Conservation (phyloP, 805 yeast species). For the Brettanomyces anomalus region DNA sequence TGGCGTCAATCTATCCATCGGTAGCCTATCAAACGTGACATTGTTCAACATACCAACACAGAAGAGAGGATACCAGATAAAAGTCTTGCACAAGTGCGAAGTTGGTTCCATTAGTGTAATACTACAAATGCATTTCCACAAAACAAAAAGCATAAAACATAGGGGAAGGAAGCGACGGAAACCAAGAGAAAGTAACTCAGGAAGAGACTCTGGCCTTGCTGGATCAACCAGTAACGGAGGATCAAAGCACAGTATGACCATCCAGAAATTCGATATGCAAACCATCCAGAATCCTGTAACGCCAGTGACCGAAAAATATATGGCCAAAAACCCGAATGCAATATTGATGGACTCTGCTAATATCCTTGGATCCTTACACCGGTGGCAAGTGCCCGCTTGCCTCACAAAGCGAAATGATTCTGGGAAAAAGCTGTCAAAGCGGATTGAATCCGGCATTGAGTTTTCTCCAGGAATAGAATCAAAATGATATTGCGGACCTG, state of each 20-base stretch:
- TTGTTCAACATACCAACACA: slow-evolving; percentile 84
- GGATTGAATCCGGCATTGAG: slow-evolving; percentile 40
- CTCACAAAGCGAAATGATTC: slow-evolving; percentile 55
- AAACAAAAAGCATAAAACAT: slow-evolving; percentile 56
- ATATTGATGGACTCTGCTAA: slow-evolving; percentile 49
- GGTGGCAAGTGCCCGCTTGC: slow-evolving; percentile 41
- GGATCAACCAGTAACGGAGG: slow-evolving; percentile 64
- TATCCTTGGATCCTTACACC: slow-evolving; percentile 65
- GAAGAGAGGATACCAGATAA: slow-evolving; percentile 70
- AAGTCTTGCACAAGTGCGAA: slow-evolving; percentile 34
- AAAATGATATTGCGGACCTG: slow-evolving; percentile 44
- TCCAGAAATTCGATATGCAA: slow-evolving; percentile 72
- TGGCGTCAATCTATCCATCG: slow-evolving; percentile 74
- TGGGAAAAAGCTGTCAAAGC: slow-evolving; percentile 67
- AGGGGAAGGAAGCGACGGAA: slow-evolving; percentile 70
- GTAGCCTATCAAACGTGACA: slow-evolving; percentile 79
- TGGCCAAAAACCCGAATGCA: slow-evolving; percentile 52
- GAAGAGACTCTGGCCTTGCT: slow-evolving; percentile 40
- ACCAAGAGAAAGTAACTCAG: slow-evolving; percentile 59
- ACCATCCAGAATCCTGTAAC: slow-evolving; percentile 52
- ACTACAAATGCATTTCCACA: slow-evolving; percentile 52
- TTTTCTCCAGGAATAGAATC: slow-evolving; percentile 40
- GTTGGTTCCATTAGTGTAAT: slow-evolving; percentile 34
- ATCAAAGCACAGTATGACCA: slow-evolving; percentile 63
- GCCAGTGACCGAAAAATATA: slow-evolving; percentile 35